Evolutionary conservation across 345 rosid genomes (phyloP).

Genomic region (Citrus trifoliata): DNA sequence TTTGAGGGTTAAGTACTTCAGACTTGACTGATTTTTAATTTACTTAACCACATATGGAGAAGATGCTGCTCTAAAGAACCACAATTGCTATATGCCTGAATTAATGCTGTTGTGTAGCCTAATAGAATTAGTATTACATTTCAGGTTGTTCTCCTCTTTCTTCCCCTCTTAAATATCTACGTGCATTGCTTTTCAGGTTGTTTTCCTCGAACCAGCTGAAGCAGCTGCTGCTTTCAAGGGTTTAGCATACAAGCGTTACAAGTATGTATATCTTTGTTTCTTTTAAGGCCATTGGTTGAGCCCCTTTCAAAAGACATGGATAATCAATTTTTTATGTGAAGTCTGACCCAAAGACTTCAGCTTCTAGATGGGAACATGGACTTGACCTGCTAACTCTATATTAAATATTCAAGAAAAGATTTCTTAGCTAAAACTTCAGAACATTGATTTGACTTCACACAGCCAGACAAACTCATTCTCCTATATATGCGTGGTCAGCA

Average conservation of each 20-base stretch:
- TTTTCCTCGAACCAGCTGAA: constrained; percentile 83
- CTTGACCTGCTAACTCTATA: background rate
- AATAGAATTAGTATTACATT: background rate
- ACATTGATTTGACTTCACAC: background rate
- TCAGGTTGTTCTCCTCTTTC: background rate
- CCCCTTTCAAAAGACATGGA: background rate
- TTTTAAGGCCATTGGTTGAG: background rate
- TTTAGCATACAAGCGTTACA: constrained; percentile 85
- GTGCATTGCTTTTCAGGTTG: constrained; percentile 50
- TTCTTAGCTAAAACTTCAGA: background rate
- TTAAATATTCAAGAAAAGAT: background rate
- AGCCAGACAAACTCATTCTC: background rate
- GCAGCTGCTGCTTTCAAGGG: constrained; percentile 90
- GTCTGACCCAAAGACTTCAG: background rate
- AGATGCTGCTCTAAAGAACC: background rate
- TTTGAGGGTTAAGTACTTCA: background rate
- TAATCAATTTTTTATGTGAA: background rate
- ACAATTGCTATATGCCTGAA: background rate
- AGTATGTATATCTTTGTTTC: constrained; percentile 45
- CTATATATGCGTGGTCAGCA: background rate
- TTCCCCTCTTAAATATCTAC: background rate
- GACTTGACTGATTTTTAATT: background rate
- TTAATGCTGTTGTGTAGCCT: background rate
- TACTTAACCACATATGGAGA: background rate
- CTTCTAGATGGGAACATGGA: background rate